Evolutionary conservation across 2,329 filamentous ascomycete species (phyloP).

Genomic region (Leptoxyphium fumago): DNA sequence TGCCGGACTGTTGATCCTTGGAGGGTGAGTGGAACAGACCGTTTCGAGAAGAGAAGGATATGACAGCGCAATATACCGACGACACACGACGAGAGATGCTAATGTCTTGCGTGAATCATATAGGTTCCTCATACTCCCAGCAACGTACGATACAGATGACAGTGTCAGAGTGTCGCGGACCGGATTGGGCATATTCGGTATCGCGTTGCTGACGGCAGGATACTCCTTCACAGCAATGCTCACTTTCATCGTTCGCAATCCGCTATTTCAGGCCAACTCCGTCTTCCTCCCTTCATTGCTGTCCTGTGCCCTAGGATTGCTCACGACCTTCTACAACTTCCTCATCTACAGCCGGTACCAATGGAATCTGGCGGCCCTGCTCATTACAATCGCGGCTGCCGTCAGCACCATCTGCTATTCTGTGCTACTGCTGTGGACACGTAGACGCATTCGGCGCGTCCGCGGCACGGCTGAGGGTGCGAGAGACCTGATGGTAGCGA

Average conservation of each 20-base stretch:
- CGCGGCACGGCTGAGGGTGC: slow-evolving; percentile 4
- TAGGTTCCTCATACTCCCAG: slow-evolving; percentile 35
- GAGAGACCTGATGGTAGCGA: neutral
- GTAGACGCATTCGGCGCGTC: slow-evolving; percentile 24
- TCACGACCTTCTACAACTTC: slow-evolving; percentile 35
- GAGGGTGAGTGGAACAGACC: slow-evolving; percentile 24
- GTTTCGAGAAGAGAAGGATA: no score
- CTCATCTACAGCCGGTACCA: slow-evolving; percentile 24
- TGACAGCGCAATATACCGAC: no score
- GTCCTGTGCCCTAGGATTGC: slow-evolving; percentile 31
- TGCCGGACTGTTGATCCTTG: slow-evolving; percentile 33
- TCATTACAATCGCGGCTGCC: slow-evolving; percentile 26
- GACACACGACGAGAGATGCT: neutral
- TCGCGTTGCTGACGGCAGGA: slow-evolving; percentile 32
- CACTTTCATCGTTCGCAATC: slow-evolving; percentile 31
- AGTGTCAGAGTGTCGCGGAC: slow-evolving; percentile 26
- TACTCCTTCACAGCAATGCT: slow-evolving; percentile 34
- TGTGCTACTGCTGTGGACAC: slow-evolving; percentile 27
- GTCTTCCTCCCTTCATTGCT: slow-evolving; percentile 31
- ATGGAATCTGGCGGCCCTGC: slow-evolving; percentile 31
- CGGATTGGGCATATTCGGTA: slow-evolving; percentile 30
- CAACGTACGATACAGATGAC: slow-evolving; percentile 27
- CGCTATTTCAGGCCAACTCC: slow-evolving; percentile 32
- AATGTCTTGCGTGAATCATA: neutral
- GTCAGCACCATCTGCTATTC: slow-evolving; percentile 28